phyloP scores from a whole-genome alignment of 495 filamentous ascomycete genomes.

The Geoglossum glabrum region DNA sequence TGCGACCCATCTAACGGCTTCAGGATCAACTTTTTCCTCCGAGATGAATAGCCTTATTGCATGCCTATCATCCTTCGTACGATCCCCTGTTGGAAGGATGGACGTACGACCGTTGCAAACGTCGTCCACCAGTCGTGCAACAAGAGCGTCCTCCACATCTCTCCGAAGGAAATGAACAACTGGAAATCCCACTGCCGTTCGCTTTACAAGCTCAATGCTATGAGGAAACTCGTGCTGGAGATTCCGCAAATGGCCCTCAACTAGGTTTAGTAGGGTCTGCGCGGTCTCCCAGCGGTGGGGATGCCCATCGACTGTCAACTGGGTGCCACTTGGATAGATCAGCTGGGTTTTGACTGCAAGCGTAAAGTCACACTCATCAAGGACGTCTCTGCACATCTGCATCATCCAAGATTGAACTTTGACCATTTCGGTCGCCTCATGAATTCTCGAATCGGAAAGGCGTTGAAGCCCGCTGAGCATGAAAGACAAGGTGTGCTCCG shows the following conservation, averaged over 20 bases:
- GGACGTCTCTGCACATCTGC: constrained; percentile 24
- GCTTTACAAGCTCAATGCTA: constrained; percentile 25
- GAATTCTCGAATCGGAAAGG: constrained; percentile 21
- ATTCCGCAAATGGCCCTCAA: constrained; percentile 17
- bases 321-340: constrained; percentile 20
- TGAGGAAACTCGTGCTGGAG: constrained; percentile 20
- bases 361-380: constrained; percentile 36
- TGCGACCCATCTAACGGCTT: constrained; percentile 10
- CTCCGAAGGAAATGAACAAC: constrained; percentile 20
- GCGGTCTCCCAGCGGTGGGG: constrained; percentile 19
- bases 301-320: constrained; percentile 13
- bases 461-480: constrained; percentile 30
- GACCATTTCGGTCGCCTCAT: constrained; percentile 24
- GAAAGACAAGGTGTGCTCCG: constrained; percentile 32
- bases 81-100: constrained; percentile 7
- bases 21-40: constrained; percentile 5
- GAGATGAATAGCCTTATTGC: constrained; percentile 18
- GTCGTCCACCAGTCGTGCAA: constrained; percentile 14
- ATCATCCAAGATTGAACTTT: constrained; percentile 28
- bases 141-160: constrained; percentile 19
- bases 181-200: constrained; percentile 18
- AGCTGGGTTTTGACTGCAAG: constrained; percentile 23
- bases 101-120: constrained; percentile 18
- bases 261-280: constrained; percentile 18
- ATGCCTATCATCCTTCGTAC: constrained; percentile 8